These are phyloP conservation scores for Cystobasidium slooffiae DNA, from an alignment of 1,284 basidiomycete species.

Conservation along the genomic window DNA sequence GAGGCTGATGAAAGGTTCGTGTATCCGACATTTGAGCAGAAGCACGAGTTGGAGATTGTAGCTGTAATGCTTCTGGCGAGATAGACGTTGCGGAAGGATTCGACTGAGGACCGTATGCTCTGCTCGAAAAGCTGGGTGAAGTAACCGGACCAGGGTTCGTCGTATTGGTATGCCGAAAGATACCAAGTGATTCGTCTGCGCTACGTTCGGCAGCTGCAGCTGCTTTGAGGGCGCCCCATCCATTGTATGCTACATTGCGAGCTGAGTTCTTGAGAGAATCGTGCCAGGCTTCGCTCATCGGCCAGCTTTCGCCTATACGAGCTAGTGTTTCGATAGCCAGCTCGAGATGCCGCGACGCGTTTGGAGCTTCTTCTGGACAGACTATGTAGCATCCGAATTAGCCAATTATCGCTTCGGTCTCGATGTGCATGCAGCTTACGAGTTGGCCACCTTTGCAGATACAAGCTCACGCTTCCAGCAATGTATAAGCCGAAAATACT, in stretches of 20 bases:
- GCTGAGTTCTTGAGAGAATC: constrained; percentile 33
- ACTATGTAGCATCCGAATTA: constrained; percentile 5
- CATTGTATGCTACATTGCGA: constrained; percentile 5
- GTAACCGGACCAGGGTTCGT: constrained; percentile 19
- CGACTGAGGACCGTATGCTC: constrained; percentile 4
- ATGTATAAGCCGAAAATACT: constrained; percentile 27
- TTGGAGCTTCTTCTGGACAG: constrained; percentile 31
- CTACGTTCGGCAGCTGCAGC: constrained; percentile 23
- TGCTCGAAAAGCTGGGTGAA: constrained; percentile 9
- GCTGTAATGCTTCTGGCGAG: constrained; percentile 7
- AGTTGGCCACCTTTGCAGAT: constrained; percentile 29
- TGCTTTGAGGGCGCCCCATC: constrained; percentile 19
- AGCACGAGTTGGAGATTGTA: constrained; percentile 1
- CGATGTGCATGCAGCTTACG: not conserved
- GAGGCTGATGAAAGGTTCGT: not conserved
- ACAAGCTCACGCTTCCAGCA: constrained; percentile 26
- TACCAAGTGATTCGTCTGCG: constrained; percentile 33
- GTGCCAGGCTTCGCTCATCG: constrained; percentile 35
- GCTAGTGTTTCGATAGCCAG: constrained; percentile 13
- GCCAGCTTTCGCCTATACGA: constrained; percentile 10
- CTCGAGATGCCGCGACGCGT: constrained; percentile 14
- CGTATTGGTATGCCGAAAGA: constrained; percentile 26
- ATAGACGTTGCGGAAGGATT: constrained; percentile 1
- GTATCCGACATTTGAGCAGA: not conserved
- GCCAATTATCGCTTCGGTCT: not conserved